A percentile compares a stretch with the other conserved stretches of the same genome.
These are phyloP conservation scores for Kodamaea restingae DNA, from an alignment of 805 yeast genomes.

Conservation along the genomic window DNA sequence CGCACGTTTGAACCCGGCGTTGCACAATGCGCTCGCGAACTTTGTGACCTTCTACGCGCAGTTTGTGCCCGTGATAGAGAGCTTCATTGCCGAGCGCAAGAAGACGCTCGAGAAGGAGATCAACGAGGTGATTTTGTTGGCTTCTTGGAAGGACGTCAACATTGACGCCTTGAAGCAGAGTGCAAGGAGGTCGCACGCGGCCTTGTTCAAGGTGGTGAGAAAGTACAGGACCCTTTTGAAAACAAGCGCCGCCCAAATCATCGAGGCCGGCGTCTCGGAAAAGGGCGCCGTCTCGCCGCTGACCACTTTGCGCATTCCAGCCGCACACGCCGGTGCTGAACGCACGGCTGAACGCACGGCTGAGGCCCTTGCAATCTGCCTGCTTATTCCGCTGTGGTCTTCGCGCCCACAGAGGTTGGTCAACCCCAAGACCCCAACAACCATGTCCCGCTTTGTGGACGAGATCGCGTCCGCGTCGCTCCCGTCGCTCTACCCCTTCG, in stretches of 20 bases:
- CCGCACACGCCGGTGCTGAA: too few relatives aligned
- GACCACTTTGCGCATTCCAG: too few relatives aligned
- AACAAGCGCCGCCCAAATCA: slow-evolving; percentile 46
- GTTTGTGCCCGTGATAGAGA: slow-evolving; percentile 49
- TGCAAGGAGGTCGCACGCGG: slow-evolving; percentile 83
- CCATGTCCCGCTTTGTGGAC: slow-evolving; percentile 51
- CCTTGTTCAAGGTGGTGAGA: slow-evolving; percentile 75
- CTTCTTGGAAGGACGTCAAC: slow-evolving; percentile 97
- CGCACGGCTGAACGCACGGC: too few relatives aligned
- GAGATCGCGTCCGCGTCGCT: slow-evolving; percentile 35
- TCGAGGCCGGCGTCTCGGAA: slow-evolving; percentile 75
- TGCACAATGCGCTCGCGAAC: slow-evolving; percentile 47
- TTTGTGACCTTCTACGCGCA: slow-evolving; percentile 63
- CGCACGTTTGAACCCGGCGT: slow-evolving; percentile 11
- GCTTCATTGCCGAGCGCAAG: slow-evolving; percentile 42
- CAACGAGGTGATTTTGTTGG: slow-evolving; percentile 77
- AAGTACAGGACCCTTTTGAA: slow-evolving; percentile 68
- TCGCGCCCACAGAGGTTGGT: slow-evolving; percentile 55
- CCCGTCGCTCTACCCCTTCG: slow-evolving; percentile 42
- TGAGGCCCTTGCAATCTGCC: too few relatives aligned
- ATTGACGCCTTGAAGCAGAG: slow-evolving; percentile 91
- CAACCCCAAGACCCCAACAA: slow-evolving; percentile 49
- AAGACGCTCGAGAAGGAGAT: slow-evolving; percentile 71
- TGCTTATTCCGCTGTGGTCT: slow-evolving; percentile 37
- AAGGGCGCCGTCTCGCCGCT: too few relatives aligned